Evolutionary conservation across 108 stramenopile genomes (phyloP), one percentile per base, ranked within the genome.

Genomic region (Stephanodiscus triporus): DNA sequence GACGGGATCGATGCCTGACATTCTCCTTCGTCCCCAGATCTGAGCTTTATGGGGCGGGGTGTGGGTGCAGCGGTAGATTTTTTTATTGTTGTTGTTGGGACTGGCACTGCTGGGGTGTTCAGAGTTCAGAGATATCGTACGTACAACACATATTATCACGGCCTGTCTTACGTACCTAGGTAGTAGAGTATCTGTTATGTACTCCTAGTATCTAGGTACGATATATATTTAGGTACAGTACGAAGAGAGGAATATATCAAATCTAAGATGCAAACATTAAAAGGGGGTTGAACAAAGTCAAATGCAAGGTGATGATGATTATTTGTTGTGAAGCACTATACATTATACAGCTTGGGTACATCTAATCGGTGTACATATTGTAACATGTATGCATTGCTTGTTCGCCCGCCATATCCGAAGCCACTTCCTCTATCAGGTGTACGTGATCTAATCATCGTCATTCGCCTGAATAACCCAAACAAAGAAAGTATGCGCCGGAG

Each of bases 361-460:
- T 88, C 88, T 27, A 59, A 71, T 45, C 86, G 74, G 54, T 81
- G 84, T 2, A 85, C 91, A 59, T 94, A 94, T 74, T 94, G 93
- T 14, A 94, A 32, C 77, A 91, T 88, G 69, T 94, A 94, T 0
- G 93, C 93, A 62, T 83, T 89, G 53, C 88, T 87, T 10, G 84
- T 78, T 30, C 74, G 66, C 0, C 93, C 93, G 10, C 93, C 93
- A 61, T 76, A 94, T 10, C 93, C 93, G 80, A 76, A 89, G 19
- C 65, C 60, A 16, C 76, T 58, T 22, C 45, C 40, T 20, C 73
- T 27, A 24, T 57, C 70, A 68, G 74, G 57, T 9, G 70, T 38
- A 38, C 30, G 27, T 34, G 58, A 59, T 59, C 30, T 22, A 59
- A 59, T 59, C 58, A 59, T 63, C 49, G 30, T 58, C 20, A 77